Conservation (phyloP, 108 stramenopile species). For the Cyclostephanos tholiformis region DNA sequence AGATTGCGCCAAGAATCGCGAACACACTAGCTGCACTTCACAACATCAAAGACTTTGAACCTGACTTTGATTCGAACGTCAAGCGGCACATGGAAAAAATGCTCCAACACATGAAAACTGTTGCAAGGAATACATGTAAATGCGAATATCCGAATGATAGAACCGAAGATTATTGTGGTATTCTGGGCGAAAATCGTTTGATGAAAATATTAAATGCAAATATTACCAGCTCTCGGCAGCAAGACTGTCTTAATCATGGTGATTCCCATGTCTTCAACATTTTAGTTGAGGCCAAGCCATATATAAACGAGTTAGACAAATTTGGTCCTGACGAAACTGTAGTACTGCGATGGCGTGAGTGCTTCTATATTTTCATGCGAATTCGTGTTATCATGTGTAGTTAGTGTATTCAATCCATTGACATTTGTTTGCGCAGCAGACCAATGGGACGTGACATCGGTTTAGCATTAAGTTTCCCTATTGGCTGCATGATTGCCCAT, state of each 20-base stretch:
- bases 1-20: slow-evolving; percentile 49
- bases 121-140: background rate
- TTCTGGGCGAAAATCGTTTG: background rate
- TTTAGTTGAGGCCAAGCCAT: slow-evolving; percentile 55
- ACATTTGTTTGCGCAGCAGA: background rate
- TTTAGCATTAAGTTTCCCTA: slow-evolving; percentile 13
- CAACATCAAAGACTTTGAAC: slow-evolving; percentile 39
- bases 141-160: slow-evolving; percentile 18
- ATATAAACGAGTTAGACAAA: slow-evolving; percentile 20
- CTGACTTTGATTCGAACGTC: slow-evolving; percentile 41
- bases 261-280: slow-evolving; percentile 65
- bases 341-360: background rate
- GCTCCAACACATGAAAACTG: slow-evolving; percentile 3
- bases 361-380: background rate
- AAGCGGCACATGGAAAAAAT: slow-evolving; percentile 16
- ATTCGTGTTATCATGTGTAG: background rate
- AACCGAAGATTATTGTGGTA: slow-evolving; percentile 20
- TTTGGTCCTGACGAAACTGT: slow-evolving; percentile 35
- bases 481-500: slow-evolving; percentile 43
- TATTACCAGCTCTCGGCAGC: slow-evolving; percentile 9
- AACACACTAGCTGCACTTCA: slow-evolving; percentile 45
- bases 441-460: background rate
- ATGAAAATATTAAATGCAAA: slow-evolving; percentile 24
- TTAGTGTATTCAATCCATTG: background rate
- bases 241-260: slow-evolving; percentile 42